A percentile compares a stretch with the other conserved stretches of the same genome.
phyloP scores from a whole-genome alignment of 116 monocot genomes.

The Phalaenopsis hybrid region DNA sequence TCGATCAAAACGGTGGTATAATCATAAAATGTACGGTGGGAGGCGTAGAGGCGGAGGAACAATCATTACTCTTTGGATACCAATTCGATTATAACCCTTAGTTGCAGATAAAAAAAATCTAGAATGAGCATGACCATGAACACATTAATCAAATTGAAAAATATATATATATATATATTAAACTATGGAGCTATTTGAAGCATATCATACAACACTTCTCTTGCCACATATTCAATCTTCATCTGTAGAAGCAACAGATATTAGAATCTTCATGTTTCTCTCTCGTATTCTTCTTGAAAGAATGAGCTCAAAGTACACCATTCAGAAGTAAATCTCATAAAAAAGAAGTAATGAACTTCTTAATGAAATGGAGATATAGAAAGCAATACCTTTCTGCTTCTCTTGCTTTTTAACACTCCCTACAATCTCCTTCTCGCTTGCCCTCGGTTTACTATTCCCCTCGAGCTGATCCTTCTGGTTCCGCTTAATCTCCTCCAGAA shows the following conservation, averaged over 20 bases:
- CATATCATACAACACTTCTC: too few relatives aligned
- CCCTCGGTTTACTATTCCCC: slow-evolving; percentile 17
- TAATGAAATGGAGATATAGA: not conserved
- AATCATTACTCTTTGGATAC: too few relatives aligned
- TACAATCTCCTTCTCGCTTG: not conserved
- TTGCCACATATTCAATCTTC: not conserved
- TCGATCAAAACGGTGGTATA: too few relatives aligned
- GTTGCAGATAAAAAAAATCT: too few relatives aligned
- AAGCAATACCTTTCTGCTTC: slow-evolving; percentile 12
- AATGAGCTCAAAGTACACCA: too few relatives aligned
- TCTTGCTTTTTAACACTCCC: slow-evolving; percentile 16
- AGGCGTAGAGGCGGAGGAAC: too few relatives aligned
- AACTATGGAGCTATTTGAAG: too few relatives aligned
- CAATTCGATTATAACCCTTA: too few relatives aligned
- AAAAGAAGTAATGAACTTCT: not conserved
- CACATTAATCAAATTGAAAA: too few relatives aligned
- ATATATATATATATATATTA: too few relatives aligned
- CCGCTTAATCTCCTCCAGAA: slow-evolving; percentile 59
- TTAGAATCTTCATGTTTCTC: not conserved
- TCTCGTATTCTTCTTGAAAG: not conserved
- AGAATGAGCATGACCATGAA: too few relatives aligned
- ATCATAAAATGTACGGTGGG: too few relatives aligned
- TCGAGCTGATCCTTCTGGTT: slow-evolving; percentile 28
- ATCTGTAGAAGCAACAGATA: not conserved
- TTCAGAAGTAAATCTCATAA: not conserved